A percentile compares a stretch with the other conserved stretches of the same genome.
These are phyloP conservation scores for Trichosporon ovoides DNA, from an alignment of 1,284 basidiomycete genomes.

Conservation along the genomic window DNA sequence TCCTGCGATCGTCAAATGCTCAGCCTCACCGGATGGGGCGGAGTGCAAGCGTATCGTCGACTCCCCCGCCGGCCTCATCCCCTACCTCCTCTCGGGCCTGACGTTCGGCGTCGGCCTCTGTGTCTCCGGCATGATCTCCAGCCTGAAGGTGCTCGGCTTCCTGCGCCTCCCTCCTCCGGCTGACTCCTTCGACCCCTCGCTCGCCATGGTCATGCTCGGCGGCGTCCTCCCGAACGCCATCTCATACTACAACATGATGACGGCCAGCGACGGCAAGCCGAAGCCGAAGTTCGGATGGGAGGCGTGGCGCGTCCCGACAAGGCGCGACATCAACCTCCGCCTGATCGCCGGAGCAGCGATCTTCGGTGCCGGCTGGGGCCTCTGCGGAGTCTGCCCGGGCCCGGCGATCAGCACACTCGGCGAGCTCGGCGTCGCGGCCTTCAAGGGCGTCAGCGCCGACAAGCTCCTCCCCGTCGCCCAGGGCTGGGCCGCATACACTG, in stretches of 20 bases:
- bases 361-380: constrained; percentile 67
- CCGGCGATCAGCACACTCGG: constrained; percentile 31
- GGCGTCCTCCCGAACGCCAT: constrained; percentile 50
- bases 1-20: not conserved
- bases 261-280: not conserved
- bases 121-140: constrained; percentile 57
- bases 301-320: constrained; percentile 34
- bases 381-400: constrained; percentile 58
- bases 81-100: constrained; percentile 53
- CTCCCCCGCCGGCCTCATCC: constrained; percentile 8
- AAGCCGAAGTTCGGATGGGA: constrained; percentile 28
- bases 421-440: constrained; percentile 4
- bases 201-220: constrained; percentile 50
- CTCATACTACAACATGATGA: constrained; percentile 29
- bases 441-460: not conserved
- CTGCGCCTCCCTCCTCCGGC: constrained; percentile 44
- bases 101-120: constrained; percentile 59
- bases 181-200: constrained; percentile 48
- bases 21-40: not conserved
- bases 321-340: constrained; percentile 51
- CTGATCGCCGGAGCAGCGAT: constrained; percentile 57
- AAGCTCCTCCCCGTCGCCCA: constrained; percentile 5
- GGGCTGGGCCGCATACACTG: constrained; percentile 14
- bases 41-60: constrained; percentile 2
- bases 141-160: constrained; percentile 57